Evolutionary conservation across 176 grass and related monocot species (phyloP).

Genomic region (Oryza glaberrima): DNA sequence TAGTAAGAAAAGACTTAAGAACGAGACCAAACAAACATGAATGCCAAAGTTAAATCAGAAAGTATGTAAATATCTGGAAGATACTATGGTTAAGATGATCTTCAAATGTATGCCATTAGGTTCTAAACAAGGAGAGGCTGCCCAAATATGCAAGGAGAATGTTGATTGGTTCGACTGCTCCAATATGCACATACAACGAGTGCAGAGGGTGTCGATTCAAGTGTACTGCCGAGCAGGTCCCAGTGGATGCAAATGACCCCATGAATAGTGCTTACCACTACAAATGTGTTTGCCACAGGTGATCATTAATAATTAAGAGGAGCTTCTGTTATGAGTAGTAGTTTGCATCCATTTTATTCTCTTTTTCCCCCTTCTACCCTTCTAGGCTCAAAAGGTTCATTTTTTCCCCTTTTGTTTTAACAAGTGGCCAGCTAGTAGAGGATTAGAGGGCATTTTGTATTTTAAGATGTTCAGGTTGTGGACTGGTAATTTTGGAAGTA

Average conservation of each 20-base stretch:
- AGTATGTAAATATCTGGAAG: conserved; percentile 26
- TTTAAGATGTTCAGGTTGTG: conserved; percentile 51
- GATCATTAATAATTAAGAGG: conserved; percentile 46
- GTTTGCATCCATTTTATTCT: conserved; percentile 25
- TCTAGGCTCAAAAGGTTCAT: conserved; percentile 40
- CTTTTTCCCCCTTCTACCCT: conserved; percentile 24
- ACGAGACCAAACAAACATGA: conserved; percentile 16
- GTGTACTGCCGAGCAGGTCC: conserved; percentile 88
- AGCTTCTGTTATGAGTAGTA: conserved; percentile 43
- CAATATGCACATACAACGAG: conserved; percentile 87
- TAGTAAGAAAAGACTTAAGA: conserved; percentile 29
- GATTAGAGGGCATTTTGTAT: conserved; percentile 48
- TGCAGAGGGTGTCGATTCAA: conserved; percentile 88
- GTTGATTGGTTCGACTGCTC: conserved; percentile 86
- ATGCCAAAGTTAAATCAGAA: conserved; percentile 22
- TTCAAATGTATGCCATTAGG: conserved; percentile 44
- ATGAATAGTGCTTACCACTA: conserved; percentile 97
- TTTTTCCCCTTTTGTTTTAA: conserved; percentile 2
- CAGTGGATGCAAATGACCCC: conserved; percentile 84
- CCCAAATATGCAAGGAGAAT: conserved; percentile 53
- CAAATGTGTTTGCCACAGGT: conserved; percentile 92
- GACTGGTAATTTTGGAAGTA: conserved; percentile 56
- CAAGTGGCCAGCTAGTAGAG: conserved; percentile 48
- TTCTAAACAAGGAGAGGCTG: conserved; percentile 34
- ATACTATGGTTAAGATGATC: conserved; percentile 42